A percentile compares a stretch with the other conserved stretches of the same genome.
These are phyloP conservation scores for Vitis labrusca DNA, from an alignment of 164 flowering plant species.

Conservation along the genomic window DNA sequence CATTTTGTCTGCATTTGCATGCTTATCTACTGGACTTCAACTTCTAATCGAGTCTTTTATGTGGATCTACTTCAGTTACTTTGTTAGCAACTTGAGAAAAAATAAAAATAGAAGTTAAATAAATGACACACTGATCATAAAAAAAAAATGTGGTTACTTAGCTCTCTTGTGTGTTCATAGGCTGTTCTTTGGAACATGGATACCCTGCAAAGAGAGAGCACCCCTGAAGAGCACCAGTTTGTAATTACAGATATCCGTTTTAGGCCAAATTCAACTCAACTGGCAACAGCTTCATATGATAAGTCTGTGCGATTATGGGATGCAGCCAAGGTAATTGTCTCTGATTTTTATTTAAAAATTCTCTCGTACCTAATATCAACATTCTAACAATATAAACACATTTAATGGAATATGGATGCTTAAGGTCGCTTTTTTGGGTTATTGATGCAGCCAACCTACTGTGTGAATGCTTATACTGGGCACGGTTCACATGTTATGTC, in stretches of 20 bases:
- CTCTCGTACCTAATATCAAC: neutral
- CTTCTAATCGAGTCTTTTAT: neutral
- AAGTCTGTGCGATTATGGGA: conserved; percentile 85
- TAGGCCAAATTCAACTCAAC: conserved; percentile 84
- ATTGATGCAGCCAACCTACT: conserved; percentile 73
- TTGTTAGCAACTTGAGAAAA: too few relatives aligned
- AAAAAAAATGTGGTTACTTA: neutral
- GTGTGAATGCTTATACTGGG: conserved; percentile 38
- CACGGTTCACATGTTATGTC: conserved; percentile 73
- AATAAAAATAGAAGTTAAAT: too few relatives aligned
- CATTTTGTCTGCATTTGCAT: neutral
- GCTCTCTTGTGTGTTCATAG: conserved; percentile 33
- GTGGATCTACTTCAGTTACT: too few relatives aligned
- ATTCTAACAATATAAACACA: neutral
- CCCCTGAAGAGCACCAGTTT: conserved; percentile 64
- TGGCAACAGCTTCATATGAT: conserved; percentile 89
- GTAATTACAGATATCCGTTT: conserved; percentile 85
- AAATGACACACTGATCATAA: neutral
- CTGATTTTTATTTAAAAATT: conserved; percentile 2
- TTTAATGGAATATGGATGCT: neutral
- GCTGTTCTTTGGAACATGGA: conserved; percentile 92
- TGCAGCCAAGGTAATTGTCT: conserved; percentile 70
- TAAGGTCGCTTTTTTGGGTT: conserved; percentile 1
- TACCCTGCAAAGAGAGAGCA: conserved; percentile 65
- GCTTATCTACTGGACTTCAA: neutral